A percentile compares a stretch with the other conserved stretches of the same genome.
These are phyloP conservation scores for Lactifluus pinguis DNA, from an alignment of 768 basidiomycete species.

Conservation along the genomic window DNA sequence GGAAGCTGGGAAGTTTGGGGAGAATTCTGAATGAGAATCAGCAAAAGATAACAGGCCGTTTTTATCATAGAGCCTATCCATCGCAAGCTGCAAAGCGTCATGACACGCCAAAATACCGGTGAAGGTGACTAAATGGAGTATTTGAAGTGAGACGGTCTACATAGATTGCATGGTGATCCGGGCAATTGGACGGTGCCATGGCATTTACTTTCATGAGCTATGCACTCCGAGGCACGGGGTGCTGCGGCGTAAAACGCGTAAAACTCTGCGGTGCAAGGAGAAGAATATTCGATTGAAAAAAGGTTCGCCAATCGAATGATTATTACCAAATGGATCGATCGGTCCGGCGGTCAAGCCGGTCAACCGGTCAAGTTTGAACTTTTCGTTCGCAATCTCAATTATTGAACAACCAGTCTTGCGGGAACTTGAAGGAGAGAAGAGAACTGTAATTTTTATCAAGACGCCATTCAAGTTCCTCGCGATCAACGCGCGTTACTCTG, in stretches of 20 bases:
- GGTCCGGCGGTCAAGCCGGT: too few relatives aligned
- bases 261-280: too few relatives aligned
- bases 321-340: too few relatives aligned
- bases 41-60: background rate
- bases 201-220: background rate
- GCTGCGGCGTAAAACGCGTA: background rate
- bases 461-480: too few relatives aligned
- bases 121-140: background rate
- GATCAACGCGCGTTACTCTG: too few relatives aligned
- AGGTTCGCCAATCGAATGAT: too few relatives aligned
- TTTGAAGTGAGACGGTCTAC: background rate
- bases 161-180: background rate
- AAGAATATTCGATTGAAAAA: background rate
- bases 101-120: background rate
- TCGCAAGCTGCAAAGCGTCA: background rate
- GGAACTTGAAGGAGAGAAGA: too few relatives aligned
- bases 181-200: background rate
- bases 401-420: too few relatives aligned
- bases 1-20: background rate
- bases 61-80: slow-evolving; percentile 7
- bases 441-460: too few relatives aligned
- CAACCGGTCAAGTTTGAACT: too few relatives aligned
- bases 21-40: background rate
- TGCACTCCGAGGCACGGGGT: background rate
- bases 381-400: too few relatives aligned